A percentile compares a stretch with the other conserved stretches of the same genome.
These are phyloP conservation scores for Dicorynia guianensis DNA, from an alignment of 306 rosid species.

Conservation along the genomic window DNA sequence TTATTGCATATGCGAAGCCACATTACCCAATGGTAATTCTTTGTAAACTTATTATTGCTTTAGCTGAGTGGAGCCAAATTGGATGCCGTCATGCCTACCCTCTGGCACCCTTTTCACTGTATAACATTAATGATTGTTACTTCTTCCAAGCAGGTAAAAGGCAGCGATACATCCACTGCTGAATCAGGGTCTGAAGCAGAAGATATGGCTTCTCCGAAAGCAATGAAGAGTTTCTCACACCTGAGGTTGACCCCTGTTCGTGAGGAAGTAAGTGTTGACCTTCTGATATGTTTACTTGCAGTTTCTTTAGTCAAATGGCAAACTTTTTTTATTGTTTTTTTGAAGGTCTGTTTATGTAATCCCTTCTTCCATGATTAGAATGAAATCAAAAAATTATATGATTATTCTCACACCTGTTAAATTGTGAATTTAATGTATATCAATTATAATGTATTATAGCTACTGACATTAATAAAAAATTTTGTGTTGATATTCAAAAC, in stretches of 20 bases:
- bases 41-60: constrained; percentile 25
- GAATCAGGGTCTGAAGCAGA: constrained; percentile 99
- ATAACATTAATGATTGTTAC: constrained; percentile 12
- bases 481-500: neutral
- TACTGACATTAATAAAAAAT: constrained; percentile 4
- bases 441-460: constrained; percentile 3
- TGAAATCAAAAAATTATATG: constrained; percentile 24
- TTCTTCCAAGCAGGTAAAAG: constrained; percentile 66
- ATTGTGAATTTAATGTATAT: constrained; percentile 18
- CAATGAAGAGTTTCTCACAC: constrained; percentile 75
- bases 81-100: constrained; percentile 19
- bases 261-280: constrained; percentile 80
- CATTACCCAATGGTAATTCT: constrained; percentile 70
- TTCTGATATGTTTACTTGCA: constrained; percentile 35
- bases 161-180: constrained; percentile 97
- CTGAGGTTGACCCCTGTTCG: constrained; percentile 97
- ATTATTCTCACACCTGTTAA: neutral
- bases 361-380: constrained; percentile 10
- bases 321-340: constrained; percentile 31
- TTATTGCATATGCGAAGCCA: constrained; percentile 91
- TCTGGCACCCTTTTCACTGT: neutral
- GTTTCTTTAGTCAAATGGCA: constrained; percentile 1
- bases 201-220: constrained; percentile 88
- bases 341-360: constrained; percentile 7
- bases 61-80: constrained; percentile 12